Percentiles rank a stretch among this genome's conserved stretches.
Evolutionary conservation across 2,329 filamentous ascomycete genomes (phyloP).

Genomic region (Penicillium sp.): DNA sequence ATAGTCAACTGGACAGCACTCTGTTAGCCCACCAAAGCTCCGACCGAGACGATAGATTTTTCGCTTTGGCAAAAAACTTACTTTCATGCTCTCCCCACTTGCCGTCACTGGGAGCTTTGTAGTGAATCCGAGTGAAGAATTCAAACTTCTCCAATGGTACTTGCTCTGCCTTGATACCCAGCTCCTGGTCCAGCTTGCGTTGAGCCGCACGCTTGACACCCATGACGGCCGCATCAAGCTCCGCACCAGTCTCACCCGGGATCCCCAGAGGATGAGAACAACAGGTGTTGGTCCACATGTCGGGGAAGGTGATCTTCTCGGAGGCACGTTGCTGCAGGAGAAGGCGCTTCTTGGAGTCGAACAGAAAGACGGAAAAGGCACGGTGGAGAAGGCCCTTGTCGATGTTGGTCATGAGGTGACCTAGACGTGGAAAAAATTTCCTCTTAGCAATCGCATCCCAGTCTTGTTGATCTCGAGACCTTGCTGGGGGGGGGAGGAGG

Average conservation of each 20-base stretch:
- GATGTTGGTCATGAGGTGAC: conserved; percentile 98
- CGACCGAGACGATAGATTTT: not conserved
- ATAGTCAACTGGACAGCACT: conserved; percentile 64
- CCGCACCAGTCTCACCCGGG: conserved; percentile 81
- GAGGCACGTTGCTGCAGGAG: conserved; percentile 90
- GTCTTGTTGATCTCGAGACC: too few relatives aligned
- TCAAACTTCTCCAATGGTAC: conserved; percentile 87
- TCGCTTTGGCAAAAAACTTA: conserved; percentile 42
- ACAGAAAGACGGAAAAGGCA: conserved; percentile 96
- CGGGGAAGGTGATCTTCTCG: conserved; percentile 98
- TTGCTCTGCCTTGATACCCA: conserved; percentile 83
- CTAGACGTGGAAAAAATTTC: conserved; percentile 49
- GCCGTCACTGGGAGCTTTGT: conserved; percentile 92
- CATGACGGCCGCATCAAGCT: conserved; percentile 69
- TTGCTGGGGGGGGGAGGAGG: too few relatives aligned
- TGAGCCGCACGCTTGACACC: conserved; percentile 89
- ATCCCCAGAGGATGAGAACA: conserved; percentile 95
- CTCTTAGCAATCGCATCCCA: conserved; percentile 3
- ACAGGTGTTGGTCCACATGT: conserved; percentile 99
- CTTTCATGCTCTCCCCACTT: conserved; percentile 99
- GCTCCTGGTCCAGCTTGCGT: conserved; percentile 88
- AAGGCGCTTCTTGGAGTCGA: conserved; percentile 86
- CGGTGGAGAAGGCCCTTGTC: conserved; percentile 92
- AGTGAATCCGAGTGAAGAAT: conserved; percentile 95
- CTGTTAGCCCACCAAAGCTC: not conserved